Evolutionary conservation across 306 rosid species (phyloP).

Genomic region (Quercus mongolica): DNA sequence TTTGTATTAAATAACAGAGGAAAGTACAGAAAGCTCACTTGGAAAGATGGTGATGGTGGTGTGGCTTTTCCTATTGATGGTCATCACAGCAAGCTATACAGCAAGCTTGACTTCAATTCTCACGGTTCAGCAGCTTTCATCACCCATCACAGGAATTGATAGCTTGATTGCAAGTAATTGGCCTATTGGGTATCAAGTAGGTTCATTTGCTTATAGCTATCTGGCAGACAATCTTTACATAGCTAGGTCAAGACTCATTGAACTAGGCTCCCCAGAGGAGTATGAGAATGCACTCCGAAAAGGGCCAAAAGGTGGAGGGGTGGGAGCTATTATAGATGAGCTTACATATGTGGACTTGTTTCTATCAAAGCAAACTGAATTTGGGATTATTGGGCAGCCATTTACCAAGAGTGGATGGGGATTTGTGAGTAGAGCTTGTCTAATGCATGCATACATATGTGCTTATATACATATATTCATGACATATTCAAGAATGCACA

Average conservation of each 20-base stretch:
- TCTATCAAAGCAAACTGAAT: slow-evolving; percentile 63
- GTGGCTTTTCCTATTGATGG: slow-evolving; percentile 95
- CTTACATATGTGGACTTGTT: slow-evolving; percentile 78
- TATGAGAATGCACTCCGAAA: slow-evolving; percentile 64
- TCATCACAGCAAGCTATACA: slow-evolving; percentile 88
- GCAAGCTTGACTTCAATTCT: slow-evolving; percentile 95
- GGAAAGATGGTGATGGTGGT: slow-evolving; percentile 92
- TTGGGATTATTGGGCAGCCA: slow-evolving; percentile 79
- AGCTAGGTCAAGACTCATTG: slow-evolving; percentile 58
- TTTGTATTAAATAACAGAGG: slow-evolving; percentile 62
- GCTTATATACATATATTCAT: not conserved
- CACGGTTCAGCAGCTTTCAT: slow-evolving; percentile 85
- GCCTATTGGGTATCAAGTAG: slow-evolving; percentile 94
- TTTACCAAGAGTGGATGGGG: slow-evolving; percentile 94
- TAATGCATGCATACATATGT: slow-evolving; percentile 6
- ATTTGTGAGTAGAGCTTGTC: slow-evolving; percentile 69
- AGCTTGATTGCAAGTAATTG: slow-evolving; percentile 68
- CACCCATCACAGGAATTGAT: slow-evolving; percentile 84
- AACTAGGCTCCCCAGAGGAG: slow-evolving; percentile 81
- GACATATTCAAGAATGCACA: not conserved
- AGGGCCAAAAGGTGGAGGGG: slow-evolving; percentile 84
- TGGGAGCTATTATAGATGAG: slow-evolving; percentile 90
- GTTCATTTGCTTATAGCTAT: slow-evolving; percentile 84
- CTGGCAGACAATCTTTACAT: slow-evolving; percentile 65
- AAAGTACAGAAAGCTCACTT: slow-evolving; percentile 65